Base-by-base conservation (phyloP, 2,329 filamentous ascomycete genomes). In the Fusarium torreyae region DNA sequence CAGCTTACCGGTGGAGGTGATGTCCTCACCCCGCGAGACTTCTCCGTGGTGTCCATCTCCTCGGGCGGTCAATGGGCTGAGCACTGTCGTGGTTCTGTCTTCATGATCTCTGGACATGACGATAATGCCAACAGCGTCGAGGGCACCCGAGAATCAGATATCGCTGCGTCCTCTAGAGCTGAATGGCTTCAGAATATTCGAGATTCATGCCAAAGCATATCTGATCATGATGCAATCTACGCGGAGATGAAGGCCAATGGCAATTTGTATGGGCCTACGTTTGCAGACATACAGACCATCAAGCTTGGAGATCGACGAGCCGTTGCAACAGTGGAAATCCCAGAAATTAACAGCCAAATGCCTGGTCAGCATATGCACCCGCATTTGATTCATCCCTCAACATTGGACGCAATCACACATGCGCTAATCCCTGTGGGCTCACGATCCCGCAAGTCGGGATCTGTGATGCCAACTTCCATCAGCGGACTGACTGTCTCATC, bases 341-440 rank as follows among this genome's bases (percentile, higher is more conserved):
- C 64, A 5, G 64, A 68, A 17, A 61, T 68, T 26, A 52, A 24
- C 14, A 61, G 56, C 15, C 39, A 57, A 33, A 75, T 76, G 74
- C 74, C 74, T 17, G 39, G 57, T 15, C 48, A 72, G 7, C 63
- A 74, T 46, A 34, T 74, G 18, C 66, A 73, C 28, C 70, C 71
- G 22, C 75, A 78, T 64, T 40, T 80, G 7, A 76, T 81, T 3
- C 80, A 81, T 54, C 80, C 80, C 3, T 70, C 75, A 17, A 74
- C 79, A 0, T 61, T 81, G 4, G 80, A 81, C 46, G 69, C 74
- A 17, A 49, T 80, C 1, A 75, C 81, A 7, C 80, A 81, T 20
- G 15, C 57, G 11, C 48, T 56, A 22, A 59, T 67, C 18, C 64
- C 64, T 3, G 24, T 67, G 1, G 57, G 60, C 7, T 33, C 46